phyloP scores from a whole-genome alignment of 2,329 filamentous ascomycete genomes.

The Colletotrichum orchidophilum region DNA sequence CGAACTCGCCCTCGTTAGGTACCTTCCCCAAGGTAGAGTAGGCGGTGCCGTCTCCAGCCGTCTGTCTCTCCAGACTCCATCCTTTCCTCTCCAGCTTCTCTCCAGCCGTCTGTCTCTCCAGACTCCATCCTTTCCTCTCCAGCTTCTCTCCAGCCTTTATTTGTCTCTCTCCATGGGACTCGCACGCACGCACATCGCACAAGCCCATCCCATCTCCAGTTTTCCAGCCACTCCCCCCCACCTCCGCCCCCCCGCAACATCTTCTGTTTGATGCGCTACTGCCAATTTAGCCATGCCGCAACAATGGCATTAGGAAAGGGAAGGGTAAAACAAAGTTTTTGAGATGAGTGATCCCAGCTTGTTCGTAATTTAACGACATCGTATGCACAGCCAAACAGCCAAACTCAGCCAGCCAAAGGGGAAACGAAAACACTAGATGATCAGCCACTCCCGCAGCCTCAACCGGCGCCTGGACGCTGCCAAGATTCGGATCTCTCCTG shows the following conservation, averaged over 20 bases:
- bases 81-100: not conserved
- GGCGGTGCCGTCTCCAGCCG: not conserved
- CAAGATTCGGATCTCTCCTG: not conserved
- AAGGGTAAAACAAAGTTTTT: not conserved
- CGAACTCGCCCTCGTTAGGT: not conserved
- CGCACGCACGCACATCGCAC: not conserved
- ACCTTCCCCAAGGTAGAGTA: not conserved
- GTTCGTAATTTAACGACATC: not conserved
- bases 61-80: not conserved
- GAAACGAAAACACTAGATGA: not conserved
- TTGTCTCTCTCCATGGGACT: not conserved
- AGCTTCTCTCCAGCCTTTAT: not conserved
- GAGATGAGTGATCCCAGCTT: not conserved
- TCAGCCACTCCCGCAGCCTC: not conserved
- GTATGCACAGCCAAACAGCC: not conserved
- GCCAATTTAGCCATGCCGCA: not conserved
- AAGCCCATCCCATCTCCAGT: slow-evolving; percentile 1
- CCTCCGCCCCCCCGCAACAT: not conserved
- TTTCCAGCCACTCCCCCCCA: not conserved
- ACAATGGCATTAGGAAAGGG: not conserved
- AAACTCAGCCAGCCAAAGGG: not conserved
- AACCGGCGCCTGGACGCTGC: not conserved
- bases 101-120: not conserved
- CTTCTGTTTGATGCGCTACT: not conserved
- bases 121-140: not conserved